Conservation (phyloP, 805 yeast genomes). For the Metschnikowia noctiluminum region DNA sequence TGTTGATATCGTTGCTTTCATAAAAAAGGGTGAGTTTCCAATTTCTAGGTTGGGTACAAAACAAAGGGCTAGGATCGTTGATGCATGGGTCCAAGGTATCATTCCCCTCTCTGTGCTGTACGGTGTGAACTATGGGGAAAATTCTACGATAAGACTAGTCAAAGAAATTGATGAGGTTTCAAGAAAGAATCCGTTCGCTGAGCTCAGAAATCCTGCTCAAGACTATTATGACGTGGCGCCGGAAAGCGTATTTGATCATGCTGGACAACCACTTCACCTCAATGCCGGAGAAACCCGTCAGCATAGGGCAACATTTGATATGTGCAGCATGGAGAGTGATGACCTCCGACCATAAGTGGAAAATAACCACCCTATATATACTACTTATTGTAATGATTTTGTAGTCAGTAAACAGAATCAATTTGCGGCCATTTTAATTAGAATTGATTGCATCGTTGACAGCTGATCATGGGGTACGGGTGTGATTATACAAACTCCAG, state of each 20-base stretch:
- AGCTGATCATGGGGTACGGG: too few species aligned
- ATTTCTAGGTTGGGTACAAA: slow-evolving; percentile 69
- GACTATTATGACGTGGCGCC: slow-evolving; percentile 33
- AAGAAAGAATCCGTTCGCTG: slow-evolving; percentile 37
- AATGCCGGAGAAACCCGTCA: slow-evolving; percentile 19
- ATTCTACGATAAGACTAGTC: slow-evolving; percentile 53
- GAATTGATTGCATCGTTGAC: too few species aligned
- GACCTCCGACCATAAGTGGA: not conserved
- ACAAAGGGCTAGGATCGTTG: slow-evolving; percentile 69
- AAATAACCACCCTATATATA: too few species aligned
- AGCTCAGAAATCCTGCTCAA: slow-evolving; percentile 41
- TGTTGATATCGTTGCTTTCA: slow-evolving; percentile 80
- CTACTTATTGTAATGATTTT: not conserved
- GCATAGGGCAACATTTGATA: slow-evolving; percentile 14
- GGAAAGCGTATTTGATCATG: slow-evolving; percentile 31
- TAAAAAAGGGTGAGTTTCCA: slow-evolving; percentile 60
- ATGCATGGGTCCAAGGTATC: slow-evolving; percentile 47
- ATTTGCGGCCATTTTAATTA: too few species aligned
- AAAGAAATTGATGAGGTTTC: slow-evolving; percentile 50
- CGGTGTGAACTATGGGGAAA: slow-evolving; percentile 66
- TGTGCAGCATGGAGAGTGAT: slow-evolving; percentile 10
- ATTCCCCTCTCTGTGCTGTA: slow-evolving; percentile 40
- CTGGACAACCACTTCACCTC: slow-evolving; percentile 30
- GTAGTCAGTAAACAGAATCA: not conserved
- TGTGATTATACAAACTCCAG: not conserved